A percentile compares a stretch with the other conserved stretches of the same genome.
These are phyloP conservation scores for Chalciporus pseudorubinellus DNA, from an alignment of 768 basidiomycete genomes.

Conservation along the genomic window DNA sequence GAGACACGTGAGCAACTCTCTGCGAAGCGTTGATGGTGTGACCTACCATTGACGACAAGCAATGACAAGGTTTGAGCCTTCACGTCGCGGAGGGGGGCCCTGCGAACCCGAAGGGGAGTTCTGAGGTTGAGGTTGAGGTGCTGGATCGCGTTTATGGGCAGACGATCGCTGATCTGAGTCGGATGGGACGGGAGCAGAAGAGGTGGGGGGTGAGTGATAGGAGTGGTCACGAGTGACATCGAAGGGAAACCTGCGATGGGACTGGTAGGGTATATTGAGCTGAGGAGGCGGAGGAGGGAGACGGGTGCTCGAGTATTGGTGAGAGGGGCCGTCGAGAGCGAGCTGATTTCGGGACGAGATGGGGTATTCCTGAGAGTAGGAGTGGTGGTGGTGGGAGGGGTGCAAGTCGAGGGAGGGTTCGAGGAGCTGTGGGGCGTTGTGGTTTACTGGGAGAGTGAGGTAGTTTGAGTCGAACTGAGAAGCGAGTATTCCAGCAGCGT, in stretches of 20 bases:
- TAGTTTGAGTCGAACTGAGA: slow-evolving; percentile 51
- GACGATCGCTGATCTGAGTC: slow-evolving; percentile 30
- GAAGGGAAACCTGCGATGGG: slow-evolving; percentile 34
- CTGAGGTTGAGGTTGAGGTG: slow-evolving; percentile 35
- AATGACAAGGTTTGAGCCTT: slow-evolving; percentile 69
- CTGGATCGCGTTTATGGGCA: slow-evolving; percentile 45
- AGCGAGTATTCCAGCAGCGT: slow-evolving; percentile 45
- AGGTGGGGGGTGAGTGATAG: slow-evolving; percentile 33
- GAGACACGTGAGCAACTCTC: slow-evolving; percentile 30
- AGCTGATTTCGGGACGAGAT: slow-evolving; percentile 47
- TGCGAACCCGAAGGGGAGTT: slow-evolving; percentile 32
- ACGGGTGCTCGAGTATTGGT: slow-evolving; percentile 41
- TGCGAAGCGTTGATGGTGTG: slow-evolving; percentile 27
- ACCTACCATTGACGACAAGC: slow-evolving; percentile 82
- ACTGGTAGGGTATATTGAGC: slow-evolving; percentile 19
- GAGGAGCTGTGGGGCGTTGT: slow-evolving; percentile 42
- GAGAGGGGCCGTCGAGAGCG: slow-evolving; percentile 42
- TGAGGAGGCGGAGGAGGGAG: slow-evolving; percentile 36
- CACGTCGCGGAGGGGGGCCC: slow-evolving; percentile 42
- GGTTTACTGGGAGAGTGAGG: slow-evolving; percentile 42
- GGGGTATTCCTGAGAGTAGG: slow-evolving; percentile 43
- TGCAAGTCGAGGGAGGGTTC: slow-evolving; percentile 45
- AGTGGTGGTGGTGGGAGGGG: slow-evolving; percentile 32
- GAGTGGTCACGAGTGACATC: slow-evolving; percentile 40
- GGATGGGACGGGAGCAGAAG: slow-evolving; percentile 20